A percentile compares a stretch with the other conserved stretches of the same genome.
These are phyloP conservation scores for Quercus dentata DNA, from an alignment of 306 rosid species.

Conservation along the genomic window DNA sequence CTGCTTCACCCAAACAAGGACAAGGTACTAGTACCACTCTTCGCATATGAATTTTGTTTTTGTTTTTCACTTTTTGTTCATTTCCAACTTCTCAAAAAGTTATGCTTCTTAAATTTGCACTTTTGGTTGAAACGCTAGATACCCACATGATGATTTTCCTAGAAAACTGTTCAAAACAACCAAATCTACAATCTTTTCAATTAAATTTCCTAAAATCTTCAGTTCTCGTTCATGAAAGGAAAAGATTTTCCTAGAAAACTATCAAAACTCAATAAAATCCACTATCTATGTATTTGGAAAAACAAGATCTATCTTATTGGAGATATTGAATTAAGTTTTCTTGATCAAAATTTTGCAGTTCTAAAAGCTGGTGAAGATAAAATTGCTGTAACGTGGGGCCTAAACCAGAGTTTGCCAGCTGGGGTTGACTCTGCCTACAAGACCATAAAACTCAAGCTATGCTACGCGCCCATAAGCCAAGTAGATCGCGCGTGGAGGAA, in stretches of 20 bases:
- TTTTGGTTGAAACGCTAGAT: background rate
- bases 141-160: background rate
- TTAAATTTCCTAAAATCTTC: background rate
- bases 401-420: conserved; percentile 41
- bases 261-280: background rate
- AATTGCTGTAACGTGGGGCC: conserved; percentile 60
- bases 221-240: background rate
- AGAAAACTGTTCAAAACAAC: background rate
- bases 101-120: background rate
- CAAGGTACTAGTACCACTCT: conserved; percentile 37
- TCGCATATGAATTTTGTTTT: background rate
- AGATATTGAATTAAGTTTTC: background rate
- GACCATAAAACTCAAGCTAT: conserved; percentile 57
- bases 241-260: background rate
- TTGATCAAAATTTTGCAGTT: conserved; percentile 42
- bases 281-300: background rate
- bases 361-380: conserved; percentile 58
- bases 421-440: conserved; percentile 66
- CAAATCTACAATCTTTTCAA: background rate
- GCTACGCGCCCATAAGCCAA: conserved; percentile 88
- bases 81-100: background rate
- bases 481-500: conserved; percentile 85
- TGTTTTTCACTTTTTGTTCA: background rate
- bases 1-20: conserved; percentile 60
- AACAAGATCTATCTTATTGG: background rate